phyloP scores from a whole-genome alignment of 2,329 filamentous ascomycete species.

The Alternaria hordeiaustralica region DNA sequence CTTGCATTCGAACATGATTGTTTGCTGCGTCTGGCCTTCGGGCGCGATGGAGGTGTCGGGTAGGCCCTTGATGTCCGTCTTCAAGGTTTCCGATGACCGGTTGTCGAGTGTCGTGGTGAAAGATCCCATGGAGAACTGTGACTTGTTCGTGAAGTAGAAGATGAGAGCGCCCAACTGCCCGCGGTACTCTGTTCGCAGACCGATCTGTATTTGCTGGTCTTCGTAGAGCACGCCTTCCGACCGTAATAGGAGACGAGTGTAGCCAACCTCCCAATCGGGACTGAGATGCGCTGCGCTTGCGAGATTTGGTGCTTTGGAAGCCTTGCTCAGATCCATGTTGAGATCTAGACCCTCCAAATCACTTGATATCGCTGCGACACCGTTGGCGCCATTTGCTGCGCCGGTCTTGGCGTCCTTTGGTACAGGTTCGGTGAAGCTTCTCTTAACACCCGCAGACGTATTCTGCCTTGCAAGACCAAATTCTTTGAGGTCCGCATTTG shows the following conservation, averaged over 20 bases:
- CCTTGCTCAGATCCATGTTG: conserved; percentile 64
- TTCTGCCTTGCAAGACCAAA: conserved; percentile 77
- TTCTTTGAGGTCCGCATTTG: conserved; percentile 81
- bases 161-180: conserved; percentile 96
- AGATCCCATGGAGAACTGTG: conserved; percentile 80
- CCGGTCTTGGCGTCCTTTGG: conserved; percentile 37
- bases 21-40: conserved; percentile 84
- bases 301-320: conserved; percentile 76
- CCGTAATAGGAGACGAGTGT: conserved; percentile 78
- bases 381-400: conserved; percentile 52
- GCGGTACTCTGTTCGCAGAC: conserved; percentile 90
- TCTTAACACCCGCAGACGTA: conserved; percentile 72
- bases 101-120: conserved; percentile 95
- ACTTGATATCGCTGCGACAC: conserved; percentile 59
- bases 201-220: conserved; percentile 91
- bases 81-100: conserved; percentile 68
- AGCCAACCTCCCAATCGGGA: conserved; percentile 92
- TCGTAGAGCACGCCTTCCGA: conserved; percentile 92
- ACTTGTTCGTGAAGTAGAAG: conserved; percentile 95
- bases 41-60: conserved; percentile 81
- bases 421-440: conserved; percentile 72
- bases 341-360: conserved; percentile 82
- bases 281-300: conserved; percentile 92
- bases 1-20: conserved; percentile 90
- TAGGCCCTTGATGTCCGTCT: conserved; percentile 85